phyloP scores from a whole-genome alignment of 1,284 basidiomycete species.

The Schizophyllum amplum region DNA sequence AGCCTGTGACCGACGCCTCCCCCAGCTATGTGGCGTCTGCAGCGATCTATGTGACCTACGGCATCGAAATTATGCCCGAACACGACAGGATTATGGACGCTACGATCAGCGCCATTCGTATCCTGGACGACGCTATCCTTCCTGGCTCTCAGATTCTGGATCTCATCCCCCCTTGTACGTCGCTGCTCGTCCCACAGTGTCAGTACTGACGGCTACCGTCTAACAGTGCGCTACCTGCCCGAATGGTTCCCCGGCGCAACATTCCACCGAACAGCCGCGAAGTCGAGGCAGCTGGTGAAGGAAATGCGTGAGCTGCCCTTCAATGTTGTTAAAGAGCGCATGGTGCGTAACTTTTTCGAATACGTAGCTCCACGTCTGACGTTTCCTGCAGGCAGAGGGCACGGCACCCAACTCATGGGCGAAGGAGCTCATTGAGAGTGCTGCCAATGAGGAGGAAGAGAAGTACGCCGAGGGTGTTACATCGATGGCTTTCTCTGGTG shows the following conservation, averaged over 20 bases:
- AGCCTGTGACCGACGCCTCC: background rate
- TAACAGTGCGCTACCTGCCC: background rate
- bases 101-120: background rate
- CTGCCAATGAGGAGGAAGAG: background rate
- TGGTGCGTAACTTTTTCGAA: background rate
- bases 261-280: background rate
- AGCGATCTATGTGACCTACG: background rate
- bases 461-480: background rate
- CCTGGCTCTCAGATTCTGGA: background rate
- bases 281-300: background rate
- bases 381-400: background rate
- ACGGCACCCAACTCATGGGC: background rate
- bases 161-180: background rate
- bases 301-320: constrained; percentile 1
- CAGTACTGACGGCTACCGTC: background rate
- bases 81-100: background rate
- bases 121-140: background rate
- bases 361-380: background rate
- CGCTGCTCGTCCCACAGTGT: too few species aligned
- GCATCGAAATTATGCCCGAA: background rate
- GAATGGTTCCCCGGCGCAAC: constrained; percentile 4
- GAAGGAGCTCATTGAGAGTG: background rate
- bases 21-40: background rate
- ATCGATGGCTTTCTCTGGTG: background rate
- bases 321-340: constrained; percentile 1